Evolutionary conservation across 2,329 filamentous ascomycete genomes (phyloP).

Genomic region (Cercospora zeina): DNA sequence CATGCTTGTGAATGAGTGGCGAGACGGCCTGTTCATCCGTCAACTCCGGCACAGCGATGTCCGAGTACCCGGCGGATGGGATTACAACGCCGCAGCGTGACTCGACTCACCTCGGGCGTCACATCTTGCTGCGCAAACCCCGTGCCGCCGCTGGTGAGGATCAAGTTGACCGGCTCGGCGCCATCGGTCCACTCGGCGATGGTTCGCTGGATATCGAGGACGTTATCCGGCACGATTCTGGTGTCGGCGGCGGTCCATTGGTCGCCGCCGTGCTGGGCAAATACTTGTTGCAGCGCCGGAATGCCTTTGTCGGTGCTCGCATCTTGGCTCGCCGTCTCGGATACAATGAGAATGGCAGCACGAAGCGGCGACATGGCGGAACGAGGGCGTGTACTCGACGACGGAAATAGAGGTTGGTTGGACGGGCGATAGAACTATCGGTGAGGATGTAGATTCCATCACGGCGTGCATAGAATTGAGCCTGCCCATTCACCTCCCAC

Average conservation of each 20-base stretch:
- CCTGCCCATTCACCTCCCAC: too few relatives aligned
- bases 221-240: conserved; percentile 77
- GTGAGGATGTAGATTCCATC: not conserved
- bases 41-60: not conserved
- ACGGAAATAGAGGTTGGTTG: not conserved
- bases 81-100: not conserved
- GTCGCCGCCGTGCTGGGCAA: conserved; percentile 64
- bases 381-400: not conserved
- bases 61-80: not conserved
- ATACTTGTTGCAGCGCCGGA: conserved; percentile 65
- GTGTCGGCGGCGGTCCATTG: conserved; percentile 71
- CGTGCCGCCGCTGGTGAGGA: conserved; percentile 88
- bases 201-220: conserved; percentile 70
- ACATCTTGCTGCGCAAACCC: conserved; percentile 83
- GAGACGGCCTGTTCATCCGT: conserved; percentile 64
- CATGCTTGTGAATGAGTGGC: conserved; percentile 77
- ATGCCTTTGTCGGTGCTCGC: conserved; percentile 75
- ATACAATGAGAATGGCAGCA: conserved; percentile 81
- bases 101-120: conserved; percentile 74
- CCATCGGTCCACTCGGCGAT: conserved; percentile 74
- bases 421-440: not conserved
- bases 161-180: conserved; percentile 62
- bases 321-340: conserved; percentile 82
- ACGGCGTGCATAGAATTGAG: not conserved
- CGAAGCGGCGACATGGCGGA: conserved; percentile 51